Conservation (phyloP, 208 protist species). For the Leptomonas pyrrhocoris region DNA sequence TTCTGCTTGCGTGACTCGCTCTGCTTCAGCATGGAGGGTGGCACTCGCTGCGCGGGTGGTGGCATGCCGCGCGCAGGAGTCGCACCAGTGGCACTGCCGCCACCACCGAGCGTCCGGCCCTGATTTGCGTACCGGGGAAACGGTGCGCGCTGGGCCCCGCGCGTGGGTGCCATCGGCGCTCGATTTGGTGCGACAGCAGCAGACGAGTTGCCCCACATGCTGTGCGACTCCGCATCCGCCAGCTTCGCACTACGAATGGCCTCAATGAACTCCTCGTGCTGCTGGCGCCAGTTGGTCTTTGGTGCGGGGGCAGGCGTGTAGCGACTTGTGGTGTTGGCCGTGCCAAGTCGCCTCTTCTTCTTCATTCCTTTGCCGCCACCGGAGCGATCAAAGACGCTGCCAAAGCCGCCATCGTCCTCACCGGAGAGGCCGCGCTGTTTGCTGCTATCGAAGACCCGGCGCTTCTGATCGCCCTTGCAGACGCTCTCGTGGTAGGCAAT, state of each 20-base stretch:
- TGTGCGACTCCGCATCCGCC: slow-evolving; percentile 31
- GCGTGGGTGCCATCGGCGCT: slow-evolving; percentile 1
- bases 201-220: slow-evolving; percentile 56
- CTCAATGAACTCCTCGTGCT: slow-evolving; percentile 90
- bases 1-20: slow-evolving; percentile 52
- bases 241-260: slow-evolving; percentile 68
- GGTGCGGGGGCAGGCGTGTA: slow-evolving; percentile 40
- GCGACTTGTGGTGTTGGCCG: slow-evolving; percentile 24
- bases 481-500: slow-evolving; percentile 91
- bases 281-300: slow-evolving; percentile 78
- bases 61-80: slow-evolving; percentile 9
- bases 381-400: slow-evolving; percentile 31
- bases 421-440: slow-evolving; percentile 65
- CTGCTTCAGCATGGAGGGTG: slow-evolving; percentile 66
- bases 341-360: slow-evolving; percentile 17
- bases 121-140: background rate
- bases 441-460: slow-evolving; percentile 78
- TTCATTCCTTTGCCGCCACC: slow-evolving; percentile 13
- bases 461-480: slow-evolving; percentile 79
- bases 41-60: slow-evolving; percentile 35
- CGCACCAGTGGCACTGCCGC: background rate
- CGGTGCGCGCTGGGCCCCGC: slow-evolving; percentile 11
- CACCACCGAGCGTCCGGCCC: background rate
- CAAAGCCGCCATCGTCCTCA: slow-evolving; percentile 29
- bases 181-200: background rate